Base-by-base conservation (phyloP, 2,329 filamentous ascomycete genomes). In the Colletotrichum chrysophilum region DNA sequence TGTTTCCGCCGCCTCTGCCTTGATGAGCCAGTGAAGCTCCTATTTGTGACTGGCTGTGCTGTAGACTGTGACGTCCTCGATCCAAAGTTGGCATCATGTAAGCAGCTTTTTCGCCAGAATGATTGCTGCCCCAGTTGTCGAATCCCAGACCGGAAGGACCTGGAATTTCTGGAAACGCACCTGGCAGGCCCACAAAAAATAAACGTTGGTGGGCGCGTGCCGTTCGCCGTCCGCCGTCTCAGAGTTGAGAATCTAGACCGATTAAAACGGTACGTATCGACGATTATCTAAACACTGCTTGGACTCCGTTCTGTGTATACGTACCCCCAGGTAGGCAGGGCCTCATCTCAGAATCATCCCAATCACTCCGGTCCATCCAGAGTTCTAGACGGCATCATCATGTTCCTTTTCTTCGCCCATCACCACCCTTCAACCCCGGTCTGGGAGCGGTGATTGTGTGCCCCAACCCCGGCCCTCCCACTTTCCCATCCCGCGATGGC, bases 401-500 rank as follows among this genome's bases (percentile, higher is more conserved):
- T 64, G 2, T 69, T 69, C 26, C 52, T 60, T 61, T 34, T 60
- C 55, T 61, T 60, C 52, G 16, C 32, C 12, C 66, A 24, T 68
- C 24, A 12, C 7, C 24, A 61, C 61, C 5, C 60, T 55, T 18
- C 52, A 38, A 66, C 61, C 67, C 67, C 67, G 67, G 67, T 58
- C 58, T 68, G n/a, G 8, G 16, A 28, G 26, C 67, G 26, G 36
- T 52, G 43, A 62, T 52, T 38, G 32, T 69, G 14, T 70, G 56
- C 65, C 58, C 48, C 38, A 64, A 56, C 60, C 52, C 69, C n/a
- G 43, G 32, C 52, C n/a, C 61, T 32, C 48, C 34, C 38, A 71
- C 68, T 72, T 62, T 61, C 69, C 48, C 70, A 68, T 73, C 74
- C 70, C 62, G 55, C 69, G 38, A 73, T 68, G 60, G n/a, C 32